Evolutionary conservation across 1,284 basidiomycete genomes (phyloP), one percentile per base, ranked within the genome.

Genomic region (Ustilago tritici): DNA sequence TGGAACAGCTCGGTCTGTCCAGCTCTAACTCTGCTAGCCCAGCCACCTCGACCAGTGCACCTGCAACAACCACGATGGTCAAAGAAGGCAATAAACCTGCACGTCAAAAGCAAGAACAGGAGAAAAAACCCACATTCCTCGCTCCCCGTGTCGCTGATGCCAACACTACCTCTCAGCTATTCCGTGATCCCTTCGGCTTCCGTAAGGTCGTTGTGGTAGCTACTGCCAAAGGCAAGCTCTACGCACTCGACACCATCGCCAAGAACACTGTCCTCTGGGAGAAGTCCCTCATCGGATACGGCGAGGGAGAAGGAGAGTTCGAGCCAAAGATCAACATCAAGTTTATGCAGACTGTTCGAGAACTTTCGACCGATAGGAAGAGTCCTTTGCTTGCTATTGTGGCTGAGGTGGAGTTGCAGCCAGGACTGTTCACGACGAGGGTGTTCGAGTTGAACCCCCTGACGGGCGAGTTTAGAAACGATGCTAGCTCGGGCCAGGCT

Each of bases 171-270:
- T 71, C 67, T n/a, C 55, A 53, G 15, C 74, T 84, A 17, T 79
- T 73, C 68, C 76, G 77, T 32, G 94, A 97, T 82, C 87, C 91
- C 1, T 97, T 96, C 84, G 95, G 94, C 0, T 94, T 97, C 86
- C 90, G 92, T 55, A 94, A 97, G 85, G 86, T 98, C 46, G 89
- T 95, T 56, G 89, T 97, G 2, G 89, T 89, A 3, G 92, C 91
- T 0, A 94, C 93, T 1, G 79, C 87, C 2, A 88, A 89, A 38
- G 94, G 94, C 19, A 94, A 94, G 84, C 80, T 95, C 0, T 94
- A 92, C 82, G 95, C 92, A 0, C 87, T 97, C 56, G 94, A 97
- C 83, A 92, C 89, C 58, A 93, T 95, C 1, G 88, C 89, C 3
- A 89, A 75, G 58, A 65, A 72, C 12, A 50, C 65, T 2, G 67